Conservation (phyloP, 2,329 filamentous ascomycete species). For the Lecanicillium sp. region DNA sequence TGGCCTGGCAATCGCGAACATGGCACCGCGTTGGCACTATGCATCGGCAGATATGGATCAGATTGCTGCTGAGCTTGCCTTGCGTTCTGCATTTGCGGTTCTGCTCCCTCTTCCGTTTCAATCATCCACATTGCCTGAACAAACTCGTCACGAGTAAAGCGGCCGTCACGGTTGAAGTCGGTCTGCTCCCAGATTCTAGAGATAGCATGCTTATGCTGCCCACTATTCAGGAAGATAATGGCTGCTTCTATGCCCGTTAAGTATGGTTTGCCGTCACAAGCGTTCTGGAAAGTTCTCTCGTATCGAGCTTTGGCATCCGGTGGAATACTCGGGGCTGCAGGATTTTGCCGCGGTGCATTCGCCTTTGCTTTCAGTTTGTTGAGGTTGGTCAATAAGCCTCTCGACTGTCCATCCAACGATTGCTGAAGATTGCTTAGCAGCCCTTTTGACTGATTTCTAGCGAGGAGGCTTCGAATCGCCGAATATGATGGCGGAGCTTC, state of each 20-base stretch:
- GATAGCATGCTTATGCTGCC: constrained; percentile 11
- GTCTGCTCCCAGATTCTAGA: constrained; percentile 16
- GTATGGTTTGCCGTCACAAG: constrained; percentile 7
- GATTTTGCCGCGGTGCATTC: background rate
- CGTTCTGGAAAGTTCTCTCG: background rate
- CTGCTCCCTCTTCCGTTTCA: constrained; percentile 6
- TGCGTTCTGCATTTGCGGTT: background rate
- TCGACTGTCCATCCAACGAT: background rate
- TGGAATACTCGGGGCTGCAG: background rate
- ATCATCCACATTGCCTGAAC: constrained; percentile 16
- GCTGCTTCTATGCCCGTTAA: constrained; percentile 14
- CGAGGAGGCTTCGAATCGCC: too few relatives aligned
- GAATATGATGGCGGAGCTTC: too few relatives aligned
- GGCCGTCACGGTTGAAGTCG: constrained; percentile 14
- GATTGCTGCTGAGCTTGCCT: background rate
- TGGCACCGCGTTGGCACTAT: background rate
- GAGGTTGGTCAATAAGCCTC: background rate
- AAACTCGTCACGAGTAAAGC: constrained; percentile 15
- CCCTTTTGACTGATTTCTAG: too few relatives aligned
- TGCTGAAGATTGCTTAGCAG: too few relatives aligned
- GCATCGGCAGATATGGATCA: background rate
- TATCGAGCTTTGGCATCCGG: background rate
- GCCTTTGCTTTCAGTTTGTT: background rate
- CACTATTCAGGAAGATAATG: constrained; percentile 12
- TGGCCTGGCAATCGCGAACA: constrained; percentile 1